phyloP scores from a whole-genome alignment of 192 early-diverging fungal species.

The Paraglomus brasilianum region DNA sequence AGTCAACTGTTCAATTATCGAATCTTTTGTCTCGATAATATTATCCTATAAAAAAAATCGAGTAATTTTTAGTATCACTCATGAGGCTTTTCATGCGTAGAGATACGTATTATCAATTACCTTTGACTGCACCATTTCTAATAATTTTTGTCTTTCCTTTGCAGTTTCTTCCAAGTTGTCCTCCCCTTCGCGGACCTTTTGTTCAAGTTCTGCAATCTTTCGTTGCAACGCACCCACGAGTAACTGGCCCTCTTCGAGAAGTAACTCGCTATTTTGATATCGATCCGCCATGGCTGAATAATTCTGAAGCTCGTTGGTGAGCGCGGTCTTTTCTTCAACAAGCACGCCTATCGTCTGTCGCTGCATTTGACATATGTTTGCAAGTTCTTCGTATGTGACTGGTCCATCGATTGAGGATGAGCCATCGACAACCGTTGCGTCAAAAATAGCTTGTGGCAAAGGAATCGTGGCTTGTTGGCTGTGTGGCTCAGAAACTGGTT shows the following conservation, averaged over 20 bases:
- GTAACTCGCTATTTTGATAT: constrained; percentile 21
- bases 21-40: constrained; percentile 29
- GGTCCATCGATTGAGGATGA: background rate
- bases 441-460: background rate
- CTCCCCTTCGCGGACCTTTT: constrained; percentile 13
- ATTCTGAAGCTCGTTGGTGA: constrained; percentile 16
- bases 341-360: constrained; percentile 21
- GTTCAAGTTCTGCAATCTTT: constrained; percentile 25
- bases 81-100: background rate
- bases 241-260: constrained; percentile 30
- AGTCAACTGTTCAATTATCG: constrained; percentile 28
- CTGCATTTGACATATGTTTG: constrained; percentile 26
- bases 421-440: background rate
- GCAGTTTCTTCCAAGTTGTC: background rate
- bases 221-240: constrained; percentile 25
- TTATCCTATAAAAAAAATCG: too few relatives aligned
- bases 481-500: constrained; percentile 20
- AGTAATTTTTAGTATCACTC: too few relatives aligned
- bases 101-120: background rate
- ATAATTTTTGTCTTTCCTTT: constrained; percentile 14
- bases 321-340: constrained; percentile 21
- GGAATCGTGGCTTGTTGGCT: constrained; percentile 8
- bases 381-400: constrained; percentile 2
- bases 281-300: constrained; percentile 30
- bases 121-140: constrained; percentile 24